Evolutionary conservation across 495 filamentous ascomycete genomes (phyloP), one percentile per base, ranked within the genome.

Genomic region (Lasiosphaeria ovina): DNA sequence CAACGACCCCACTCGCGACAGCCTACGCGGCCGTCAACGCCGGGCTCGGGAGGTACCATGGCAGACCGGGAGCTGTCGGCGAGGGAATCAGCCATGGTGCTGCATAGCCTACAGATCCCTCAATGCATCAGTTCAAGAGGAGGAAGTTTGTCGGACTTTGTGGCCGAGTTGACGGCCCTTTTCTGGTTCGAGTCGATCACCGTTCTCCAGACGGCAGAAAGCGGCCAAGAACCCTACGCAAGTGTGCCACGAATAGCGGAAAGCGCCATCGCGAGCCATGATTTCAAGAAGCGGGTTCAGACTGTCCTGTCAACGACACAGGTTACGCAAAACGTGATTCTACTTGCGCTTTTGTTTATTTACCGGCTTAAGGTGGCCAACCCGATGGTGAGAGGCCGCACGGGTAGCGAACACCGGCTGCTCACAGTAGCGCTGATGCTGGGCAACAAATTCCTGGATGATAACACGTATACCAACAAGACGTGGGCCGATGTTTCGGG

Each of bases 401-500:
- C 87, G 42, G 95, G 95, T 3, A 99, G 95, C 67, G 94, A 98
- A 74, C 98, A 92, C 69, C 81, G 95, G n/a, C 76, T 99, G 42
- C 82, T 99, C 62, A 98, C 93, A 0, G 92, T 98, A 56, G 95
- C 95, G 12, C 77, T 99, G 71, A 99, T 99, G 95, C 78, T 99
- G 48, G 94, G 93, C 59, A 99, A 98, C 75, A 99, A 99, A 80
- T 99, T 97, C 68, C 77, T 99, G 63, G 95, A 99, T 70, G 95
- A 99, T 69, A 99, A 98, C 72, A 98, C 95, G 2, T 99, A 98
- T 75, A 98, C 95, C 55, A 99, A 99, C 79, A 97, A 98, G 79
- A 98, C 95, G 2, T 99, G 95, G 95, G 94, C 95, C 12, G 95
- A 99, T 66, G 95, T 99, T 48, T 97, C 95, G 32, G 88, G 91